Base-by-base conservation (phyloP, 2,329 filamentous ascomycete species). In the Diaporthe sp. region DNA sequence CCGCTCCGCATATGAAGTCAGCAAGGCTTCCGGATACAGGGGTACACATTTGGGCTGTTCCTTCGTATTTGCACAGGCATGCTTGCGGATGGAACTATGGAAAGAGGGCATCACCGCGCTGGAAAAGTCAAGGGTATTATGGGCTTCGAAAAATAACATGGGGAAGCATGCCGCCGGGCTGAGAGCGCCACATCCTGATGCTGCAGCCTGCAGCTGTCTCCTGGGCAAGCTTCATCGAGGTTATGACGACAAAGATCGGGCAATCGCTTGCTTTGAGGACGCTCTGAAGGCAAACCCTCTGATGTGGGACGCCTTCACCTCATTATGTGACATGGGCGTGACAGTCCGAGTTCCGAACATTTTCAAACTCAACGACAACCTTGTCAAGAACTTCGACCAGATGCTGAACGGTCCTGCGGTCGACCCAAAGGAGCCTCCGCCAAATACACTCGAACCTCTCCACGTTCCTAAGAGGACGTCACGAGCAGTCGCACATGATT, bases 221-320 rank as follows among this genome's bases (percentile, higher is more conserved):
- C 88, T 98, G 42, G 97, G 95, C 37, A 98, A 97, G 84, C 87
- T 99, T 39, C 96, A 95, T 86, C 92, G 94, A 67, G 94, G 91
- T 3, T 93, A 97, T 79, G 94, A 98, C 79, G 90, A 94, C 80
- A 94, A 94, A 81, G 94, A 94, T 79, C 95, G 94, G 83, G 96
- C 97, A 10, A 92, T 96, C 22, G 91, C 94, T 78, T 95, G 92
- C 83, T 98, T 97, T 82, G 95, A 98, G 79, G 95, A 97, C 76
- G 92, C 96, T 8, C 86, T 99, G 80, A 97, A 96, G 84, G 84
- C 92, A 73, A 99, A 98, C 81, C 96, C 97, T 1, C 96, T 98
- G 84, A 97, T 98, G 91, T 99, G 97, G 97, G 97, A 99, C 87
- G 96, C 96, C 0, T 98, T 98, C 80, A 92, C 93, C 31, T 93